A percentile compares a stretch with the other conserved stretches of the same genome.
Conservation (phyloP, 495 filamentous ascomycete genomes). For the Aspergillus carlsbadensis region DNA sequence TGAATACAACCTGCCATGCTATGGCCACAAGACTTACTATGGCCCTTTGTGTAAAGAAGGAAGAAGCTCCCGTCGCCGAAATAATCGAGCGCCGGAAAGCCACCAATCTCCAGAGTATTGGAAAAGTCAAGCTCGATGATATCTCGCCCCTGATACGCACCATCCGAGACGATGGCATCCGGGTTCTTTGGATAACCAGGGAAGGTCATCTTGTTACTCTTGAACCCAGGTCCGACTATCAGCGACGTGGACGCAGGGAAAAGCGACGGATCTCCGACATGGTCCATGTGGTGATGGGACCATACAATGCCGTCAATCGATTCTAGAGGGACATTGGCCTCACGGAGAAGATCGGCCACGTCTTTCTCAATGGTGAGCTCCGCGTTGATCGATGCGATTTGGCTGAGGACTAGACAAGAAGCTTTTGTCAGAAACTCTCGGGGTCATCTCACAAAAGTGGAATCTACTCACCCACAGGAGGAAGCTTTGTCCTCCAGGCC, state of each 20-base stretch:
- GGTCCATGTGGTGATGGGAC: slow-evolving; percentile 5
- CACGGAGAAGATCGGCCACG: background rate
- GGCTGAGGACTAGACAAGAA: background rate
- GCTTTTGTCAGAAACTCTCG: background rate
- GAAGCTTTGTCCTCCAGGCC: slow-evolving; percentile 2
- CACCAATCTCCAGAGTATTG: background rate
- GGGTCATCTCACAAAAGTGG: background rate
- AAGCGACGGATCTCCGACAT: background rate
- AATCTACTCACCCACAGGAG: background rate
- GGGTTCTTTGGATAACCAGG: slow-evolving; percentile 1
- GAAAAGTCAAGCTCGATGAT: slow-evolving; percentile 5
- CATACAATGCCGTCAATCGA: slow-evolving; percentile 1
- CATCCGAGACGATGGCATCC: background rate
- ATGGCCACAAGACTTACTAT: background rate
- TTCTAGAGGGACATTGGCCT: background rate
- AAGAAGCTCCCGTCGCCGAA: slow-evolving; percentile 10
- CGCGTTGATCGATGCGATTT: background rate
- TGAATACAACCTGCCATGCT: background rate
- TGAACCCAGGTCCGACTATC: slow-evolving; percentile 4
- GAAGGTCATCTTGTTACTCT: background rate
- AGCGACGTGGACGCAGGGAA: background rate
- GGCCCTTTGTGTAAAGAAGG: background rate
- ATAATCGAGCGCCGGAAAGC: slow-evolving; percentile 7
- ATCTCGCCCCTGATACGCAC: background rate
- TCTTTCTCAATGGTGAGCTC: background rate